Evolutionary conservation across 1,284 basidiomycete genomes (phyloP).

Genomic region (Blastosporella zonata): DNA sequence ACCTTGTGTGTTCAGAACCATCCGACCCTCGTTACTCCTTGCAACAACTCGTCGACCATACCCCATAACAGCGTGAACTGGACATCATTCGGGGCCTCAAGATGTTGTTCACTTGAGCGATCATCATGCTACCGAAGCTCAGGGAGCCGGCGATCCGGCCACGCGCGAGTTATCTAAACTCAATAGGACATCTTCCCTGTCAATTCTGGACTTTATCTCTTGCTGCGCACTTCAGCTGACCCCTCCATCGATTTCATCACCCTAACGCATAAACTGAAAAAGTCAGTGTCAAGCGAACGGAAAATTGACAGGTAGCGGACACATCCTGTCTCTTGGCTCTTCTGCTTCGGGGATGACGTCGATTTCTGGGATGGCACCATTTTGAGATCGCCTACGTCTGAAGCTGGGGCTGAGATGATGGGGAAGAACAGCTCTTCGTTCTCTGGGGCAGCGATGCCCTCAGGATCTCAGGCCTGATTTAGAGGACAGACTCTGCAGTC

Average conservation of each 20-base stretch:
- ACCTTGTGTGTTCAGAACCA: not conserved
- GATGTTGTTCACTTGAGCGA: not conserved
- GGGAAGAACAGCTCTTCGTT: not conserved
- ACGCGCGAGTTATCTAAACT: not conserved
- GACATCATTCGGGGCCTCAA: too few species aligned
- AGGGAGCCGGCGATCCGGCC: not conserved
- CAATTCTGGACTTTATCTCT: constrained; percentile 1
- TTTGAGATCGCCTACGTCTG: constrained; percentile 1
- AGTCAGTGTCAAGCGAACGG: not conserved
- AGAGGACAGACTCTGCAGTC: not conserved
- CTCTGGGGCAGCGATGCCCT: not conserved
- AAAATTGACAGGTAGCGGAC: constrained; percentile 1
- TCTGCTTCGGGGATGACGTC: not conserved
- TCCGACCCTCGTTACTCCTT: too few species aligned
- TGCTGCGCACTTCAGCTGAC: not conserved
- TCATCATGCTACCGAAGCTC: not conserved
- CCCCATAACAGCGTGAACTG: too few species aligned
- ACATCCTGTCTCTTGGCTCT: constrained; percentile 3
- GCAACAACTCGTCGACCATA: too few species aligned
- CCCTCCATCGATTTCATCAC: not conserved
- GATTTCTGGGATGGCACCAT: constrained; percentile 7
- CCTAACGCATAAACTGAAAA: not conserved
- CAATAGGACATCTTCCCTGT: constrained; percentile 4
- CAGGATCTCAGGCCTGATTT: not conserved
- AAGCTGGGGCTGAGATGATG: not conserved